Evolutionary conservation across 352 stramenopile species (phyloP).

Genomic region (Phytophthora megakarya): DNA sequence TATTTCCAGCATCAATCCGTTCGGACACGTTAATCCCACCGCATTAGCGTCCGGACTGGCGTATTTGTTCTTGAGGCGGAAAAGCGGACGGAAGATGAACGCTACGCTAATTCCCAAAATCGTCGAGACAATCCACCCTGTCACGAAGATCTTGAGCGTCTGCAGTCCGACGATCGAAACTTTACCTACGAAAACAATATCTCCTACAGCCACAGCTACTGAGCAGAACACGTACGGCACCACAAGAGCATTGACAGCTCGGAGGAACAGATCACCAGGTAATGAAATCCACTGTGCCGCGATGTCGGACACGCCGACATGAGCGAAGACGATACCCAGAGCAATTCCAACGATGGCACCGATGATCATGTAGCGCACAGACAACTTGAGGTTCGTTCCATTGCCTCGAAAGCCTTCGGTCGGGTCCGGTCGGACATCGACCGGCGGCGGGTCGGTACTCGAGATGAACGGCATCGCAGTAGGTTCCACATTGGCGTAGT

Average conservation of each 20-base stretch:
- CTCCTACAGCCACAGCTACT: constrained; percentile 72
- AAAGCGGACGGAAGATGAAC: constrained; percentile 61
- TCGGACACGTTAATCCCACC: constrained; percentile 57
- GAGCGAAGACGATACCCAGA: constrained; percentile 54
- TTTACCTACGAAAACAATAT: constrained; percentile 80
- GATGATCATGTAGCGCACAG: constrained; percentile 56
- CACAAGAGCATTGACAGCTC: constrained; percentile 77
- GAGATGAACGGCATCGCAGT: constrained; percentile 42
- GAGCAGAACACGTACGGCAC: constrained; percentile 84
- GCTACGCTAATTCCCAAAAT: constrained; percentile 59
- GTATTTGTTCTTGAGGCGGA: constrained; percentile 37
- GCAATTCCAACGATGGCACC: constrained; percentile 53
- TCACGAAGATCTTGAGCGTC: constrained; percentile 65
- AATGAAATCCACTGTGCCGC: constrained; percentile 64
- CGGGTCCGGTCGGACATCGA: constrained; percentile 26
- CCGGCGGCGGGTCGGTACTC: constrained; percentile 27
- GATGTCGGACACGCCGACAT: constrained; percentile 48
- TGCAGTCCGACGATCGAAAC: constrained; percentile 67
- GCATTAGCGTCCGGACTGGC: constrained; percentile 35
- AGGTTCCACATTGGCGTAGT: constrained; percentile 47
- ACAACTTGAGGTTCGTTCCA: constrained; percentile 54
- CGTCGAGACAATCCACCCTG: constrained; percentile 58
- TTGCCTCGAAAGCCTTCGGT: constrained; percentile 41
- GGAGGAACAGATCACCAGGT: constrained; percentile 75
- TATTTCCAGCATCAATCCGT: constrained; percentile 44